Conservation (phyloP, 75 land plant genomes). For the Picea sitchensis region DNA sequence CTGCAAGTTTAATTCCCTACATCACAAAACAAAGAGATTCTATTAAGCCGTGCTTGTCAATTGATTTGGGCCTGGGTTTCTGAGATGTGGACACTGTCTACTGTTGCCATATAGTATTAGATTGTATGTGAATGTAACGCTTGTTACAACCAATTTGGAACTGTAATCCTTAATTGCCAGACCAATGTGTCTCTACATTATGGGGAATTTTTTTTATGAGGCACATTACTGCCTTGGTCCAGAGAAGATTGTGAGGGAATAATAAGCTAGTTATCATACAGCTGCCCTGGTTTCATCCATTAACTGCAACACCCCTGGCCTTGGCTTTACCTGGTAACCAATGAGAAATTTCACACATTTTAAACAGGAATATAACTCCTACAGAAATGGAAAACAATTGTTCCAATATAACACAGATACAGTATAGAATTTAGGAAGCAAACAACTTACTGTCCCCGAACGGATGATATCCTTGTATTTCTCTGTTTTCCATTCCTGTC, state of each 20-base stretch:
- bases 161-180: not conserved
- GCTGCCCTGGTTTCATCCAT: slow-evolving; percentile 91
- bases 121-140: not conserved
- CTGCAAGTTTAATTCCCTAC: slow-evolving; percentile 86
- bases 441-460: slow-evolving; percentile 82
- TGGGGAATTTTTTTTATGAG: too few species aligned
- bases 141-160: not conserved
- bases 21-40: slow-evolving; percentile 6
- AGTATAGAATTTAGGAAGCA: not conserved
- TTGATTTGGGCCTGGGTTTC: not conserved
- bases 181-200: not conserved
- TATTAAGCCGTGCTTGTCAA: not conserved
- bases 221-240: not conserved
- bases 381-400: too few species aligned
- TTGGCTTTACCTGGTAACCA: slow-evolving; percentile 67
- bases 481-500: slow-evolving; percentile 97
- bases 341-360: not conserved
- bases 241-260: slow-evolving; percentile 3
- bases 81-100: not conserved
- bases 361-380: too few species aligned
- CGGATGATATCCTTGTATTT: slow-evolving; percentile 87
- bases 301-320: slow-evolving; percentile 88
- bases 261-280: slow-evolving; percentile 38
- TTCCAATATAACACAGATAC: not conserved
- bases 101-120: not conserved